These are phyloP conservation scores for Colletotrichum melonis DNA, from an alignment of 2,329 filamentous ascomycete species.

Conservation along the genomic window DNA sequence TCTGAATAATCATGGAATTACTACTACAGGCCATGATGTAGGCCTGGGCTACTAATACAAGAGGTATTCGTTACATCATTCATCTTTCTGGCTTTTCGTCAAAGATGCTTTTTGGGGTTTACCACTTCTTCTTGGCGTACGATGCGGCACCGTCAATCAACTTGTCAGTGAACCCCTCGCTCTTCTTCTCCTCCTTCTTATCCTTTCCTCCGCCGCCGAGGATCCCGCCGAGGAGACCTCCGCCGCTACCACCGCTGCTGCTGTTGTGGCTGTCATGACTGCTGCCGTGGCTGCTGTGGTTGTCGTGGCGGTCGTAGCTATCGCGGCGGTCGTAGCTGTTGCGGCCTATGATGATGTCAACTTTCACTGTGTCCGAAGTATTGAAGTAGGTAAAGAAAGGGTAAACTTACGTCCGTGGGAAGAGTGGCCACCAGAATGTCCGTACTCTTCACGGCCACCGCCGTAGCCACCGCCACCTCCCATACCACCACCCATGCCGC, in stretches of 20 bases:
- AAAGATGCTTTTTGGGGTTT: neutral
- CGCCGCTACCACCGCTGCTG: neutral
- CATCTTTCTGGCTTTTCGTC: neutral
- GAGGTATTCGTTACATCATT: slow-evolving; percentile 26
- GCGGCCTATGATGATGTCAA: neutral
- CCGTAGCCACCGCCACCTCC: neutral
- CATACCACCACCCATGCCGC: too few relatives aligned
- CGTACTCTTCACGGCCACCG: slow-evolving; percentile 6
- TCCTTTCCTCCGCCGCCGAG: slow-evolving; percentile 24
- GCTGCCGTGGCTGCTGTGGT: neutral
- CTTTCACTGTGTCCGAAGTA: neutral
- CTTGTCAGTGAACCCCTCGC: slow-evolving; percentile 30
- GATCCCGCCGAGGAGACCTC: slow-evolving; percentile 20
- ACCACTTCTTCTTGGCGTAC: slow-evolving; percentile 35
- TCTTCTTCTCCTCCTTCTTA: slow-evolving; percentile 25
- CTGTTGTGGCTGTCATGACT: neutral
- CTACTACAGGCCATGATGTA: neutral
- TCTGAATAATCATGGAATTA: neutral
- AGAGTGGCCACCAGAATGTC: slow-evolving; percentile 11
- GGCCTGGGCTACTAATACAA: slow-evolving; percentile 20
- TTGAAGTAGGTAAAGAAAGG: neutral
- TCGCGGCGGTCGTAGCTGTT: neutral
- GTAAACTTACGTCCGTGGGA: slow-evolving; percentile 22
- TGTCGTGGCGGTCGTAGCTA: neutral
- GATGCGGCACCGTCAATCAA: slow-evolving; percentile 28